Base-by-base conservation (phyloP, 2,329 filamentous ascomycete genomes). In the Sporothrix dimorphospora region DNA sequence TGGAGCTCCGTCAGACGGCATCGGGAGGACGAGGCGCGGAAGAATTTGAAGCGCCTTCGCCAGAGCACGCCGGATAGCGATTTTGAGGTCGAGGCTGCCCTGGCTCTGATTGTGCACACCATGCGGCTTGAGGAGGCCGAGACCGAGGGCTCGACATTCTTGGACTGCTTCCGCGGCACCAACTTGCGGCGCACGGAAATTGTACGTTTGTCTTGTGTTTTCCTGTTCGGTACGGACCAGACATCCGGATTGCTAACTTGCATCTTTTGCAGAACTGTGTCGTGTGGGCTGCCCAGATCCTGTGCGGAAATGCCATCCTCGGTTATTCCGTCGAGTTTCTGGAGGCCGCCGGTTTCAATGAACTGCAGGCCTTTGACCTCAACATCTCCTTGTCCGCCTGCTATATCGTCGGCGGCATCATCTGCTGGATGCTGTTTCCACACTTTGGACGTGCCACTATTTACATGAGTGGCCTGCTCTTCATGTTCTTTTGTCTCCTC, bases 141-240 rank as follows among this genome's bases (percentile, higher is more conserved):
- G 63, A 49, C 42, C n/a, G 63, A 49, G 16, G 63, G 63, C 16
- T n/a, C 78, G 2, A 81, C 81, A 0, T 87, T 87, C 74, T 61
- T 76, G 24, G 83, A 86, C 77, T 86, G 84, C 75, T 86, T 87
- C 78, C 81, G 81, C 38, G 82, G 81, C 14, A 75, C 78, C 8
- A 82, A 87, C 71, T 76, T 83, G 4, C 80, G 83, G 0, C 79
- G 84, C 30, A 85, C 83, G 0, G 82, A 84, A 71, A 83, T 85
- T 27, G 42, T 45, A 16, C 9, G 42, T 45, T 45, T 45, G 3
- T 45, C 7, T 45, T 45, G 9, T 45, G 9, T 45, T 16, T 45
- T 45, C 16, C 42, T 45, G 30, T 34, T 34, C 30, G 30, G 6
- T 34, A 6, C 30, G 30, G 30, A 34, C 30, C 30, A 34, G 30